phyloP scores from a whole-genome alignment of 495 filamentous ascomycete genomes.

The Daldinia vernicosa region DNA sequence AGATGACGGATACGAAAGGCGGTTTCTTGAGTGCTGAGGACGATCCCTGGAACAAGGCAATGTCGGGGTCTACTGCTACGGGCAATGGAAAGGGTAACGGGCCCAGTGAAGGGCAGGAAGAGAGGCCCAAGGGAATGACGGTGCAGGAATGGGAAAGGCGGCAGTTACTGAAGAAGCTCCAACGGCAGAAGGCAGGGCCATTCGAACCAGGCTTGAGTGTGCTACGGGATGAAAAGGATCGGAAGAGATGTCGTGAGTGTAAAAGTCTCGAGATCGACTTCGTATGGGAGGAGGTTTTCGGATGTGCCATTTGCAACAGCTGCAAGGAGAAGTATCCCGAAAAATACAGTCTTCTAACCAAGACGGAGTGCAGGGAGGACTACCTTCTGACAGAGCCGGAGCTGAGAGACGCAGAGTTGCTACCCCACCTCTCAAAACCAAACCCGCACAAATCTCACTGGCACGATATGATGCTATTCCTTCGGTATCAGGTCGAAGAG shows the following conservation, averaged over 20 bases:
- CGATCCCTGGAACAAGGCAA: conserved; percentile 84
- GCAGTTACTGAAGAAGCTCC: conserved; percentile 72
- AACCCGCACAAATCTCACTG: conserved; percentile 96
- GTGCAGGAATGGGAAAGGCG: conserved; percentile 90
- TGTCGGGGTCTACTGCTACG: conserved; percentile 61
- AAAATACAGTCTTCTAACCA: conserved; percentile 91
- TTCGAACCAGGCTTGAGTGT: conserved; percentile 87
- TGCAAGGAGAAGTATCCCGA: conserved; percentile 86
- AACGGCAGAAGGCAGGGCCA: conserved; percentile 77
- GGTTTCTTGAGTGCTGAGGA: conserved; percentile 89
- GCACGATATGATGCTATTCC: conserved; percentile 98
- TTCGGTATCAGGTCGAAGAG: conserved; percentile 92
- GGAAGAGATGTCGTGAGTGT: conserved; percentile 86
- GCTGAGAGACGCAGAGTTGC: conserved; percentile 80
- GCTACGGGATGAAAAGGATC: conserved; percentile 66
- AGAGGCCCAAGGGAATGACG: conserved; percentile 81
- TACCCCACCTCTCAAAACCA: conserved; percentile 86
- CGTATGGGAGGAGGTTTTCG: conserved; percentile 81
- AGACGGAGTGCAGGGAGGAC: conserved; percentile 94
- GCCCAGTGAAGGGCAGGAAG: conserved; percentile 54
- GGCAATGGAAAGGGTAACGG: conserved; percentile 28
- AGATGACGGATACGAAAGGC: conserved; percentile 97
- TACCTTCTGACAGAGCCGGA: conserved; percentile 96
- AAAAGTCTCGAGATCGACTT: conserved; percentile 86
- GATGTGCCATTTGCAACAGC: conserved; percentile 27